These are phyloP conservation scores for Aspergillus costaricaensis DNA, from an alignment of 2,329 filamentous ascomycete species.

Conservation along the genomic window DNA sequence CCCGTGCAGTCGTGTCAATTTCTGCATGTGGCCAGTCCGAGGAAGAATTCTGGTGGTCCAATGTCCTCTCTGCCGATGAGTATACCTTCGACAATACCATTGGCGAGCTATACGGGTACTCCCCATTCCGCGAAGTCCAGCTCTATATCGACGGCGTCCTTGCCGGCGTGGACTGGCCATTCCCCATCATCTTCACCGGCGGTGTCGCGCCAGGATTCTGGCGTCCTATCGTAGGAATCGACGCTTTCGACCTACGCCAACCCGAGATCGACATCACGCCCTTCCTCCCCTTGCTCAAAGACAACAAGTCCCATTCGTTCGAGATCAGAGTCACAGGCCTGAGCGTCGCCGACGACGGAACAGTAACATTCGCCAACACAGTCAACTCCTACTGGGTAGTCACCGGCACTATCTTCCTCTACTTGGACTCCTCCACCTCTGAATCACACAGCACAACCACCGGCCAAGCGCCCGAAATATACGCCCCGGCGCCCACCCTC, in stretches of 20 bases:
- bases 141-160: slow-evolving; percentile 71
- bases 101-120: slow-evolving; percentile 65
- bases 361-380: slow-evolving; percentile 53
- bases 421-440: slow-evolving; percentile 55
- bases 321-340: slow-evolving; percentile 68
- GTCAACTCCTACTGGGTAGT: slow-evolving; percentile 73
- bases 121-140: slow-evolving; percentile 77
- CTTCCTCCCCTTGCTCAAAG: slow-evolving; percentile 69
- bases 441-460: background rate
- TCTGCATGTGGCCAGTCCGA: slow-evolving; percentile 72
- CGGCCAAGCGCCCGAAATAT: slow-evolving; percentile 30
- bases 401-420: slow-evolving; percentile 79
- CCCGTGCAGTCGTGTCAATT: slow-evolving; percentile 73
- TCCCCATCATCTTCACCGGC: slow-evolving; percentile 79
- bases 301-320: slow-evolving; percentile 67
- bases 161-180: slow-evolving; percentile 78
- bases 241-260: slow-evolving; percentile 76
- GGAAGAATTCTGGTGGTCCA: slow-evolving; percentile 87
- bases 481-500: slow-evolving; percentile 50
- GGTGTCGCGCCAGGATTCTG: slow-evolving; percentile 76
- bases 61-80: slow-evolving; percentile 66
- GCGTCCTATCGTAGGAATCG: slow-evolving; percentile 74
- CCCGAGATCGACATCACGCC: slow-evolving; percentile 81
- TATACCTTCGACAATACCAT: slow-evolving; percentile 60
- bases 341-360: slow-evolving; percentile 55